Conservation (phyloP, 177 flowering plant species). For the Telopea speciosissima region DNA sequence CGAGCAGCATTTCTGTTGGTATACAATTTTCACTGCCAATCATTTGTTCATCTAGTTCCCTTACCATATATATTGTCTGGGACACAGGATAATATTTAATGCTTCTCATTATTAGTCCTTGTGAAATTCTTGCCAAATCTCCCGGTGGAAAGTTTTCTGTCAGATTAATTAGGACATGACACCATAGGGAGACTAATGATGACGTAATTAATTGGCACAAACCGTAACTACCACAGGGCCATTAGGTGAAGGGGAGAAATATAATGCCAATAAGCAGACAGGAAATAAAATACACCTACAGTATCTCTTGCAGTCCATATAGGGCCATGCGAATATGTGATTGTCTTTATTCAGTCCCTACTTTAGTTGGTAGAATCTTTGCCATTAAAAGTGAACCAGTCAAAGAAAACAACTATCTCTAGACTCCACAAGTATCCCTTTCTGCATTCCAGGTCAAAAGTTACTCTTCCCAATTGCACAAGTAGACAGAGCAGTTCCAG, state of each 20-base stretch:
- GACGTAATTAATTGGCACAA: background rate
- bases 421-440: background rate
- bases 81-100: background rate
- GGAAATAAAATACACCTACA: background rate
- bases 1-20: background rate
- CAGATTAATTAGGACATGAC: background rate
- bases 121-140: no score
- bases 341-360: background rate
- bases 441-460: background rate
- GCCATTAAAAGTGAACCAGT: background rate
- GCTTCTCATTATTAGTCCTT: background rate
- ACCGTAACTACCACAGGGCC: background rate
- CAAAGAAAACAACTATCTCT: background rate
- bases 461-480: background rate
- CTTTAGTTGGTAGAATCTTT: background rate
- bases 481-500: background rate
- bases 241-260: background rate
- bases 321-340: background rate
- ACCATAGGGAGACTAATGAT: background rate
- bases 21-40: background rate
- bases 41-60: background rate
- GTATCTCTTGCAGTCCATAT: background rate
- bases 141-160: background rate
- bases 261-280: background rate
- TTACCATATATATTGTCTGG: background rate